A percentile compares a stretch with the other conserved stretches of the same genome.
phyloP scores from a whole-genome alignment of 2,329 filamentous ascomycete species.

The Pseudogymnoascus sp. region DNA sequence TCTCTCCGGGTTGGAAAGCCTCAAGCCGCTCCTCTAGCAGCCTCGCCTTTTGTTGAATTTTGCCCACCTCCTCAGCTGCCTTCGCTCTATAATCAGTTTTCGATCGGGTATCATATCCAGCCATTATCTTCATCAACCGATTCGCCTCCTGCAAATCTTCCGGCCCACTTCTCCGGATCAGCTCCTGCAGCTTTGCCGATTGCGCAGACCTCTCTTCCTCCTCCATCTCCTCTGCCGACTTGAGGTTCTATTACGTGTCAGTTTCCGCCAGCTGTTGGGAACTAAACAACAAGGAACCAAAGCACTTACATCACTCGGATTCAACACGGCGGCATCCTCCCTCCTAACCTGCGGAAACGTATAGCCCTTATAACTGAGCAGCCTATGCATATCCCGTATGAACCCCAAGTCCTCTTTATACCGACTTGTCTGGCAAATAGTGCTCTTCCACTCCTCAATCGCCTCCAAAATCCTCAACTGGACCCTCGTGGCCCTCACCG shows the following conservation, averaged over 20 bases:
- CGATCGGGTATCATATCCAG: conserved; percentile 87
- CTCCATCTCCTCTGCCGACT: conserved; percentile 97
- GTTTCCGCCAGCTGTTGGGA: conserved; percentile 13
- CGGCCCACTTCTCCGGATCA: conserved; percentile 86
- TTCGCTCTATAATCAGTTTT: conserved; percentile 98
- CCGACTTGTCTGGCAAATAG: conserved; percentile 94
- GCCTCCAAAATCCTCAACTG: conserved; percentile 90
- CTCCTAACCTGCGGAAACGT: conserved; percentile 85
- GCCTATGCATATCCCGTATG: conserved; percentile 93
- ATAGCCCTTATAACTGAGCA: conserved; percentile 96
- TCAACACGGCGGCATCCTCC: conserved; percentile 93
- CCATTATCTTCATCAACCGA: conserved; percentile 98
- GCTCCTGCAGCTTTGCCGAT: conserved; percentile 94
- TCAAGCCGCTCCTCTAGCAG: conserved; percentile 89
- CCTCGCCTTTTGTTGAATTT: conserved; percentile 91
- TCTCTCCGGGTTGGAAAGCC: conserved; percentile 73
- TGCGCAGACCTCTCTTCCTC: conserved; percentile 92
- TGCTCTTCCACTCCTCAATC: conserved; percentile 97
- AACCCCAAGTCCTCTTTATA: conserved; percentile 97
- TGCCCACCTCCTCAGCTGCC: conserved; percentile 88
- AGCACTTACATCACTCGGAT: conserved; percentile 82
- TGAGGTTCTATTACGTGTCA: conserved; percentile 63
- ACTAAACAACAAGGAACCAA: not conserved
- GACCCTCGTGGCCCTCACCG: conserved; percentile 76
- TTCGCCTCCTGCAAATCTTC: conserved; percentile 96